phyloP scores from a whole-genome alignment of 257 asterid species.

The Echites panduratus region DNA sequence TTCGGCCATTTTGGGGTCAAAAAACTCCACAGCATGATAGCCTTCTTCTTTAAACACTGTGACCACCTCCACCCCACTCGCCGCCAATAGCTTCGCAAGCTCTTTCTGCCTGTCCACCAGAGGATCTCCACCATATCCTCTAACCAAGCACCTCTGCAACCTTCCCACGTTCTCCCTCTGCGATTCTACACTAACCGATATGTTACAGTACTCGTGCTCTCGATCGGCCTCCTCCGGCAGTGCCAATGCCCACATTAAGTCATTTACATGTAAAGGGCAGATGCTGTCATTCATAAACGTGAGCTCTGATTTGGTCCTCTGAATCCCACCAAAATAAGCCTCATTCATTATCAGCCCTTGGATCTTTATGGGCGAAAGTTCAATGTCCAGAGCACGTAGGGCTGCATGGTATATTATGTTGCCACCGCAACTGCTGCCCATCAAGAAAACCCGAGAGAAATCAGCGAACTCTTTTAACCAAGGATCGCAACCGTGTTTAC shows the following conservation, averaged over 20 bases:
- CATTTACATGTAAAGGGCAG: conserved; percentile 38
- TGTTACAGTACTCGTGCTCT: conserved; percentile 50
- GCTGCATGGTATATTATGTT: conserved; percentile 47
- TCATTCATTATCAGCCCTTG: conserved; percentile 55
- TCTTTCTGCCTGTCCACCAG: conserved; percentile 59
- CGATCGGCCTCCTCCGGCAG: conserved; percentile 52
- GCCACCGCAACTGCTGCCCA: conserved; percentile 69
- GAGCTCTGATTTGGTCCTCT: conserved; percentile 48
- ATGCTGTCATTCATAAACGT: conserved; percentile 23
- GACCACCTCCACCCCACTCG: conserved; percentile 51
- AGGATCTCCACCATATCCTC: conserved; percentile 58
- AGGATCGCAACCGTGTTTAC: conserved; percentile 26
- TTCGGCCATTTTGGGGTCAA: conserved; percentile 40
- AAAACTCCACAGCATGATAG: conserved; percentile 54
- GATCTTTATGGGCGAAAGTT: conserved; percentile 43
- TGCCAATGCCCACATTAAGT: conserved; percentile 59
- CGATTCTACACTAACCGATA: conserved; percentile 11
- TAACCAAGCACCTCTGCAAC: conserved; percentile 45
- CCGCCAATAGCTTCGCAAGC: conserved; percentile 45
- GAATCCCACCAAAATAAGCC: conserved; percentile 52
- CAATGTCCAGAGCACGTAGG: conserved; percentile 28
- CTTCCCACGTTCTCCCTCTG: conserved; percentile 34
- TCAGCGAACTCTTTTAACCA: conserved; percentile 51
- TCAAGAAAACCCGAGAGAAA: conserved; percentile 44
- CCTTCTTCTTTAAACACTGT: conserved; percentile 43